Evolutionary conservation across 139 green algal species (phyloP).

Genomic region (Auxenochlorella protothecoides): DNA sequence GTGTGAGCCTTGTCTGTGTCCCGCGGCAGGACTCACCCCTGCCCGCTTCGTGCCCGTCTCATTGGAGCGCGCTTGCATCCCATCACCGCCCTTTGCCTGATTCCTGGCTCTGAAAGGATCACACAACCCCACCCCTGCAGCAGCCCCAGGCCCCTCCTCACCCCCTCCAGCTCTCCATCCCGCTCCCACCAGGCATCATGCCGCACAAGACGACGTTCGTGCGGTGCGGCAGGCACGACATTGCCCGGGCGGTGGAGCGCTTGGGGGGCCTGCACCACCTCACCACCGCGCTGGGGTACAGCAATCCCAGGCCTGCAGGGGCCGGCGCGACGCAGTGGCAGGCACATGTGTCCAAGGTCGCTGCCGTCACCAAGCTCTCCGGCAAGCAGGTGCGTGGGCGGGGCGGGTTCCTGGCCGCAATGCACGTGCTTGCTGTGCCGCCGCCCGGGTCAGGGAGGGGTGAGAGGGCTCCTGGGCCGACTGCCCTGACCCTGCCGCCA

Average conservation of each 20-base stretch:
- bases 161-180: neutral
- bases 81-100: too few relatives aligned
- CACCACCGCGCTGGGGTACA: slow-evolving; percentile 1
- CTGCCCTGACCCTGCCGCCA: neutral
- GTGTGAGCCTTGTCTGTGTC: neutral
- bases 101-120: too few relatives aligned
- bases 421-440: neutral
- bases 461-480: neutral
- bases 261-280: slow-evolving; percentile 36
- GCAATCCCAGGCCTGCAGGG: neutral
- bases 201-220: slow-evolving; percentile 33
- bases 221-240: slow-evolving; percentile 26
- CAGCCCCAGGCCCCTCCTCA: neutral
- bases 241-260: slow-evolving; percentile 35
- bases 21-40: too few relatives aligned
- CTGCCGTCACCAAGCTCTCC: slow-evolving; percentile 20
- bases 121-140: too few relatives aligned
- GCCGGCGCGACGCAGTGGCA: slow-evolving; percentile 15
- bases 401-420: too few relatives aligned
- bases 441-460: neutral
- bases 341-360: slow-evolving; percentile 19
- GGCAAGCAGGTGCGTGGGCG: slow-evolving; percentile 9
- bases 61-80: too few relatives aligned
- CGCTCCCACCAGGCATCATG: slow-evolving; percentile 20
- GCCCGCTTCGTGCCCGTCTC: too few relatives aligned